Base-by-base conservation (phyloP, 306 rosid genomes). In the Cicer pinnatifidum region DNA sequence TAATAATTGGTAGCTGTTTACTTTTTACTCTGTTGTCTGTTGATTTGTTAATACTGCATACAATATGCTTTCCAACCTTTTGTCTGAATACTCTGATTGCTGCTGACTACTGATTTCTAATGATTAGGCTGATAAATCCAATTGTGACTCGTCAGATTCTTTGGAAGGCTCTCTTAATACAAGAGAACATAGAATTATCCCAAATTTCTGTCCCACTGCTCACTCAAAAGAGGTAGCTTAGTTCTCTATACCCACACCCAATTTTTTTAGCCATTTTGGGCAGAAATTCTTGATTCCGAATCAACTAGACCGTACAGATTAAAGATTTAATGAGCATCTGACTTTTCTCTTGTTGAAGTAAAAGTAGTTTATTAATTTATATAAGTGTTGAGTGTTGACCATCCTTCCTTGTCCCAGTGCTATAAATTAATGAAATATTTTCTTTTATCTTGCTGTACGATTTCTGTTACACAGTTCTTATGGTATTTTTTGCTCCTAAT, bases 121-220 rank as follows among this genome's bases (percentile, higher is more conserved):
- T 60, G 54, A 46, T 59, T 67, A 80, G 83, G 71, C 58, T 73
- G 75, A 47, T 40, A 74, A 80, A 80, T 62, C 82, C 60, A 77
- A 72, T 35, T 74, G 54, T 41, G 68, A 77, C 10, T 77, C 82
- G 17, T 72, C 75, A 57, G 79, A 66, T 72, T 72, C 67, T 67
- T 59, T 82, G 57, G 72, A 73, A 15, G 79, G 66, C 58, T 66
- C 78, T 67, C 82, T 40, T 69, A 66, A 16, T 51, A 41, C 82
- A 67, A 77, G 41, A 7, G 15, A 69, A 67, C 72, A 17, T 66
- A 66, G 72, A 73, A 50, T 47, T 44, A 75, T 74, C 62, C 82
- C 79, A 17, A 72, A 51, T 72, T 40, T 67, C 60, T 72, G 38
- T 72, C 48, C 72, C 39, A 59, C 10, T 58, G 62, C 62, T 67